A percentile compares a stretch with the other conserved stretches of the same genome.
phyloP scores from a whole-genome alignment of 2,329 filamentous ascomycete genomes.

The Hymenoscyphus salicellus region DNA sequence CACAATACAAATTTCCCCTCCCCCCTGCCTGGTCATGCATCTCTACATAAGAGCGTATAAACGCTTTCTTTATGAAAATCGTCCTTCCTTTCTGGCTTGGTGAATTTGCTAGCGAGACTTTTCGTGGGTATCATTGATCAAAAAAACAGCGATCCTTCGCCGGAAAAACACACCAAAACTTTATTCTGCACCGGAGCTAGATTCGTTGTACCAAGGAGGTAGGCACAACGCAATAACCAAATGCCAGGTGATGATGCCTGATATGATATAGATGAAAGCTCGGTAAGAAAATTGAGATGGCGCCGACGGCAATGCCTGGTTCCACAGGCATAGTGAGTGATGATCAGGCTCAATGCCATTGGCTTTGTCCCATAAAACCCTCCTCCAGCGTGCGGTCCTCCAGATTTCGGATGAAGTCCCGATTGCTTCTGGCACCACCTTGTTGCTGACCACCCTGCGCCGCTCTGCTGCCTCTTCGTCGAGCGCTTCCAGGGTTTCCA shows the following conservation, averaged over 20 bases:
- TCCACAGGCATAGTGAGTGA: conserved; percentile 10
- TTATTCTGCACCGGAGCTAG: conserved; percentile 9
- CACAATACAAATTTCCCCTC: neutral
- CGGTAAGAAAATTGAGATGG: conserved; percentile 12
- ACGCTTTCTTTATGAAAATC: conserved; percentile 10
- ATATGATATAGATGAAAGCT: conserved; percentile 13
- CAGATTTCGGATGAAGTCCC: conserved; percentile 91
- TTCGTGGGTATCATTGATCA: conserved; percentile 12
- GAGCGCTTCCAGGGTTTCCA: conserved; percentile 55
- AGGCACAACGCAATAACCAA: conserved; percentile 8
- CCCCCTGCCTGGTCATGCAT: neutral
- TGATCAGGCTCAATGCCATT: conserved; percentile 60
- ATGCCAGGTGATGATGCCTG: conserved; percentile 5
- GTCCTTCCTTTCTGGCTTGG: neutral
- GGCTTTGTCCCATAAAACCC: conserved; percentile 71
- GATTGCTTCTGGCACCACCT: conserved; percentile 56
- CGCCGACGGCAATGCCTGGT: conserved; percentile 20
- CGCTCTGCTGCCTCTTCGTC: conserved; percentile 72
- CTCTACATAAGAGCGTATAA: neutral
- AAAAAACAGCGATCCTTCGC: neutral
- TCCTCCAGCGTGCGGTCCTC: conserved; percentile 94
- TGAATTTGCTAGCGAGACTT: neutral
- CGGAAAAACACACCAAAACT: conserved; percentile 4
- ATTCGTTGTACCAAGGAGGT: conserved; percentile 7
- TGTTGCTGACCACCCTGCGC: conserved; percentile 48